phyloP scores from a whole-genome alignment of 495 filamentous ascomycete species.

The Daldinia bambusicola region DNA sequence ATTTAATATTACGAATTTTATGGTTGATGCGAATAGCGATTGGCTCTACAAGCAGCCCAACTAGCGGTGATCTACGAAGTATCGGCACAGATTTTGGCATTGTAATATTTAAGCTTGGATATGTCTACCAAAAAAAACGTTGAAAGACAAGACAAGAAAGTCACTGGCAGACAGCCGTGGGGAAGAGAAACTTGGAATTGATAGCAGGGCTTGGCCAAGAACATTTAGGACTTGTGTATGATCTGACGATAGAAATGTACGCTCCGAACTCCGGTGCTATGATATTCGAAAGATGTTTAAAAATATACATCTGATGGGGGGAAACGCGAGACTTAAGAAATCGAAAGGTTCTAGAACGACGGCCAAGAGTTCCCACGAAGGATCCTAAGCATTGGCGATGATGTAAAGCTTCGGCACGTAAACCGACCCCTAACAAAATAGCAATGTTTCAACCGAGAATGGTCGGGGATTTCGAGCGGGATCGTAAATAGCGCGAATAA shows the following conservation, averaged over 20 bases:
- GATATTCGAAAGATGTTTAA: slow-evolving; percentile 10
- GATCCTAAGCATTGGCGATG: background rate
- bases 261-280: slow-evolving; percentile 9
- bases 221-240: background rate
- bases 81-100: background rate
- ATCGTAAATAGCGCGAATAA: slow-evolving; percentile 15
- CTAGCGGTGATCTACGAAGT: slow-evolving; percentile 1
- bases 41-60: slow-evolving; percentile 65
- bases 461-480: background rate
- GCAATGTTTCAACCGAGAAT: slow-evolving; percentile 14
- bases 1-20: slow-evolving; percentile 74
- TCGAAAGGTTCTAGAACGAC: background rate
- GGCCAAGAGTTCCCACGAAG: background rate
- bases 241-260: slow-evolving; percentile 1
- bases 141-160: background rate
- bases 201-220: background rate
- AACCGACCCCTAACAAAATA: slow-evolving; percentile 15
- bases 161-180: background rate
- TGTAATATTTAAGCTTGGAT: slow-evolving; percentile 15
- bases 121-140: background rate
- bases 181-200: background rate
- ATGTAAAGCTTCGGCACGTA: slow-evolving; percentile 2
- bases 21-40: slow-evolving; percentile 71
- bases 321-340: slow-evolving; percentile 6
- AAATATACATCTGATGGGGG: background rate